Conservation (phyloP, 345 rosid species). For the Eutrema japonicum region DNA sequence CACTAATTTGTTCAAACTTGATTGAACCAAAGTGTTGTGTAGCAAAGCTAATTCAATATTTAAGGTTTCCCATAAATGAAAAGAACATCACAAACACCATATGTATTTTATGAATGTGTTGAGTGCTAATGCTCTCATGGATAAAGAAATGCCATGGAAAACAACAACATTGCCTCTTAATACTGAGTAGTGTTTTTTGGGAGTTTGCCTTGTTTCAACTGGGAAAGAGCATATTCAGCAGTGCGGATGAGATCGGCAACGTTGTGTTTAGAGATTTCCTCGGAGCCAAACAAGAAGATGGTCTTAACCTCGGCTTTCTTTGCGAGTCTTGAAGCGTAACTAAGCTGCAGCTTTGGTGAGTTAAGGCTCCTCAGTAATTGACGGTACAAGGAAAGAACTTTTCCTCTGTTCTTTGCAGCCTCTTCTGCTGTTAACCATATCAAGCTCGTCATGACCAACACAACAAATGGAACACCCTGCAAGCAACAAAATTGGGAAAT, state of each 20-base stretch:
- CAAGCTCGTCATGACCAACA: slow-evolving; percentile 39
- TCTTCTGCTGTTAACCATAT: slow-evolving; percentile 64
- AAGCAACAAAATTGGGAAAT: not conserved
- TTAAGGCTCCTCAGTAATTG: slow-evolving; percentile 60
- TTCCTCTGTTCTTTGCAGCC: slow-evolving; percentile 56
- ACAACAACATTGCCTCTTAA: not conserved
- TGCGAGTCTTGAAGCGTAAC: slow-evolving; percentile 59
- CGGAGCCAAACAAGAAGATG: slow-evolving; percentile 59
- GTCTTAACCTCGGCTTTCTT: slow-evolving; percentile 65
- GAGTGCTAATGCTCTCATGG: not conserved
- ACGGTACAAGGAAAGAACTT: slow-evolving; percentile 56
- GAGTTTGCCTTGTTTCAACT: slow-evolving; percentile 57
- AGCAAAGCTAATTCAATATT: not conserved
- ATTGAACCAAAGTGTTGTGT: not conserved
- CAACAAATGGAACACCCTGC: not conserved
- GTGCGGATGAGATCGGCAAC: slow-evolving; percentile 58
- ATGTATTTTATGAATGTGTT: not conserved
- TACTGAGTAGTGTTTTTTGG: slow-evolving; percentile 49
- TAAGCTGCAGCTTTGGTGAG: slow-evolving; percentile 59
- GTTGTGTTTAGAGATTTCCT: slow-evolving; percentile 58
- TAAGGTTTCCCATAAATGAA: not conserved
- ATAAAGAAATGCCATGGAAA: not conserved
- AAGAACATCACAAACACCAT: not conserved
- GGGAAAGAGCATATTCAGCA: slow-evolving; percentile 57
- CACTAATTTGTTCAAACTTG: not conserved